Percentiles rank a stretch among this genome's conserved stretches.
Conservation (phyloP, 495 filamentous ascomycete genomes). For the Trichocladium antarcticum region DNA sequence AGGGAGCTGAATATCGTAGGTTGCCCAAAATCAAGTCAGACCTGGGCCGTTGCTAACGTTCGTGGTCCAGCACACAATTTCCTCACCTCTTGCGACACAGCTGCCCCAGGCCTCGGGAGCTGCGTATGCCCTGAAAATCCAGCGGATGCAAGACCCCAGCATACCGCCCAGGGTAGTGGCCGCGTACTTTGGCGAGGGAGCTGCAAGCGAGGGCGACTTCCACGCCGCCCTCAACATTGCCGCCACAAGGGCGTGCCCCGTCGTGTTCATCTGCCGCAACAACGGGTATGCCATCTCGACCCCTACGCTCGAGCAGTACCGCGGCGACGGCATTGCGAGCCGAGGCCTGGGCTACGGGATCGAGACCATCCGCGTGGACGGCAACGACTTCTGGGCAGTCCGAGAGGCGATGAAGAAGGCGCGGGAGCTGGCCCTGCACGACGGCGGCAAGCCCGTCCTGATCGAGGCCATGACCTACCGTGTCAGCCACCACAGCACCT, state of each 20-base stretch:
- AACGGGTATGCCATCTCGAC: constrained; percentile 96
- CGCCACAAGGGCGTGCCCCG: constrained; percentile 80
- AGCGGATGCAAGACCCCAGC: constrained; percentile 58
- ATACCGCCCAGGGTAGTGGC: constrained; percentile 58
- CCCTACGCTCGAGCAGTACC: constrained; percentile 90
- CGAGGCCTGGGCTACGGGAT: constrained; percentile 95
- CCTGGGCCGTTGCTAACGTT: constrained; percentile 5
- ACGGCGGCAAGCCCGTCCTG: constrained; percentile 69
- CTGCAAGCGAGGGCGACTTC: constrained; percentile 94
- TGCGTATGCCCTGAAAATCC: constrained; percentile 87
- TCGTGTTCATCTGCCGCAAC: constrained; percentile 93
- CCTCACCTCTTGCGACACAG: constrained; percentile 86
- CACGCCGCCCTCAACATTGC: constrained; percentile 95
- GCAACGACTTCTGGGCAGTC: constrained; percentile 94
- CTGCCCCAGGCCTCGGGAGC: constrained; percentile 90
- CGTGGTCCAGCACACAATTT: constrained; percentile 66
- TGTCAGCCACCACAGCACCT: constrained; percentile 92
- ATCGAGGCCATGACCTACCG: constrained; percentile 98
- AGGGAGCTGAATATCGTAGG: constrained; percentile 67
- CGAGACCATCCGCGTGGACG: constrained; percentile 90
- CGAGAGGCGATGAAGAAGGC: constrained; percentile 73
- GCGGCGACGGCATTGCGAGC: constrained; percentile 91
- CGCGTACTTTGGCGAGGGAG: constrained; percentile 97
- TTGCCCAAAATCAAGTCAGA: background rate
- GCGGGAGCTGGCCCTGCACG: constrained; percentile 60